Evolutionary conservation across 1,284 basidiomycete genomes (phyloP).

Genomic region (Cryptococcus maquisensis): DNA sequence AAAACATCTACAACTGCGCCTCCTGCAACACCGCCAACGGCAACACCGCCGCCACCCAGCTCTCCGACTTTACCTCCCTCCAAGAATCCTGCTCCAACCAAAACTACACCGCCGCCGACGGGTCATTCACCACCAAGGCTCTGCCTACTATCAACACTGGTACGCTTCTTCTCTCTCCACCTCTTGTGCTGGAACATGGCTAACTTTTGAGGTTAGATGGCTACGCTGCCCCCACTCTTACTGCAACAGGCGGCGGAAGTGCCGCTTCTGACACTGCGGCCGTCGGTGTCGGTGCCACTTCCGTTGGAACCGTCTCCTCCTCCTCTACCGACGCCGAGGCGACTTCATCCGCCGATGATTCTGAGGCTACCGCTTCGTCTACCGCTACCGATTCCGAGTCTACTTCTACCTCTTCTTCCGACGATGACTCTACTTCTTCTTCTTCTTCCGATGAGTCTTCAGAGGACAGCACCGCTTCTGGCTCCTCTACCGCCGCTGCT

Average conservation of each 20-base stretch:
- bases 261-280: conserved; percentile 24
- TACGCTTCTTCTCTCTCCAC: background rate
- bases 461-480: too few species aligned
- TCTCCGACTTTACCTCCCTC: conserved; percentile 39
- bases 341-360: conserved; percentile 7
- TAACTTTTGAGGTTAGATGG: conserved; percentile 8
- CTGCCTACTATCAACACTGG: conserved; percentile 26
- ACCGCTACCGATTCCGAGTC: conserved; percentile 9
- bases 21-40: conserved; percentile 47
- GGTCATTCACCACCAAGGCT: conserved; percentile 29
- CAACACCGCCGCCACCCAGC: conserved; percentile 37
- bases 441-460: background rate
- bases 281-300: conserved; percentile 9
- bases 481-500: conserved; percentile 11
- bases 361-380: conserved; percentile 7
- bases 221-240: conserved; percentile 41
- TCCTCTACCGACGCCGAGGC: too few species aligned
- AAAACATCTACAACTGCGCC: conserved; percentile 47
- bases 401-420: background rate
- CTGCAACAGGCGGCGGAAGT: conserved; percentile 41
- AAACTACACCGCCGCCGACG: conserved; percentile 36
- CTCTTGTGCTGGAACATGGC: background rate
- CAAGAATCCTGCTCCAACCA: conserved; percentile 39
- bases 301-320: conserved; percentile 9
- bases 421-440: background rate